phyloP scores from a whole-genome alignment of 441 rosid genomes.

The Eruca vesicaria region DNA sequence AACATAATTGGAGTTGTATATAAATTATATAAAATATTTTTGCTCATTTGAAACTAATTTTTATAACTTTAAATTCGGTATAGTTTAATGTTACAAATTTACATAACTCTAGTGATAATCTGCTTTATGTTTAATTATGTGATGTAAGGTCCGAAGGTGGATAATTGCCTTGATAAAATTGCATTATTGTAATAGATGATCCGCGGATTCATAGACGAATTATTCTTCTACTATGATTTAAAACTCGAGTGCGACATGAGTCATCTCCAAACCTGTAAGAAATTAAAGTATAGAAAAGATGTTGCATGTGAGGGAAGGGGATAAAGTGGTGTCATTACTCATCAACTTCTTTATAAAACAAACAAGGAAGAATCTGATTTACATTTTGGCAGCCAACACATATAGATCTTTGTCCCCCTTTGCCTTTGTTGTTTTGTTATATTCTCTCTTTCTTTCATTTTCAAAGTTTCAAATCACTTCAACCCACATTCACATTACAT shows the following conservation, averaged over 20 bases:
- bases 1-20: neutral
- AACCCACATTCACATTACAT: neutral
- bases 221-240: neutral
- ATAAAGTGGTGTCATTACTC: slow-evolving; percentile 10
- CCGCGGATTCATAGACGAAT: neutral
- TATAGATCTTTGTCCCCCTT: slow-evolving; percentile 10
- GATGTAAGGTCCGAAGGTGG: too few species aligned
- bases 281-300: neutral
- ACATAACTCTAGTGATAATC: neutral
- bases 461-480: neutral
- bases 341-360: slow-evolving; percentile 11
- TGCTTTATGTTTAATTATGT: too few species aligned
- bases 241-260: slow-evolving; percentile 21
- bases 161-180: neutral
- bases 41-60: neutral
- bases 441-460: slow-evolving; percentile 2
- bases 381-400: slow-evolving; percentile 17
- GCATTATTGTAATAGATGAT: slow-evolving; percentile 5
- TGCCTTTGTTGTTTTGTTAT: neutral
- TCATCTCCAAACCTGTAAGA: slow-evolving; percentile 13
- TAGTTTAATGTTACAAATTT: neutral
- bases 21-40: neutral
- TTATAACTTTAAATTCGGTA: neutral
- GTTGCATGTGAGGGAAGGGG: slow-evolving; percentile 24
- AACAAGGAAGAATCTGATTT: slow-evolving; percentile 13